phyloP scores from a whole-genome alignment of 129 eudicot species.

The Flaveria trinervia region DNA sequence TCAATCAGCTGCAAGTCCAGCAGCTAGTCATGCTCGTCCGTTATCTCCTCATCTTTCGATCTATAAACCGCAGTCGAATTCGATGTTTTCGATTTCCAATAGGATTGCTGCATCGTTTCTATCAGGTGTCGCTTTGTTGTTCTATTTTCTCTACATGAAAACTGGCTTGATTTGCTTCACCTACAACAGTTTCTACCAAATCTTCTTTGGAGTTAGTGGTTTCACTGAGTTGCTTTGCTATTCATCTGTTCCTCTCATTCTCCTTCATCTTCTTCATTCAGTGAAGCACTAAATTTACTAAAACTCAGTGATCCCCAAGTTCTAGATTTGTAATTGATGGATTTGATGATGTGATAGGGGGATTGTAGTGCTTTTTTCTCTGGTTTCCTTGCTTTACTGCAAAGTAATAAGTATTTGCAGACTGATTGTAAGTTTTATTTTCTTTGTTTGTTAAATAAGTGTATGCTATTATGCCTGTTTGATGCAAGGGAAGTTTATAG shows the following conservation, averaged over 20 bases:
- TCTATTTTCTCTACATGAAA: conserved; percentile 35
- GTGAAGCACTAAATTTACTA: conserved; percentile 30
- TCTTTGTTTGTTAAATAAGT: conserved; percentile 30
- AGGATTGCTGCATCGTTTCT: conserved; percentile 28
- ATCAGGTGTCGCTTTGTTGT: conserved; percentile 28
- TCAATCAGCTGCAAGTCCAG: conserved; percentile 23
- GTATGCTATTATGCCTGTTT: conserved; percentile 42
- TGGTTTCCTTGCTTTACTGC: conserved; percentile 29
- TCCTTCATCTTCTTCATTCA: conserved; percentile 34
- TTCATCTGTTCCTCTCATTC: conserved; percentile 36
- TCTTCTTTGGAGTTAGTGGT: conserved; percentile 32
- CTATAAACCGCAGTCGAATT: conserved; percentile 35
- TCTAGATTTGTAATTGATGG: conserved; percentile 9
- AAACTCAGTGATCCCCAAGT: not conserved
- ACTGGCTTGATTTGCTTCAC: conserved; percentile 42
- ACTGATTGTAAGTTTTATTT: conserved; percentile 21
- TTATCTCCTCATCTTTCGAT: conserved; percentile 43
- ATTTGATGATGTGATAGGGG: conserved; percentile 10
- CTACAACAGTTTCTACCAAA: conserved; percentile 40
- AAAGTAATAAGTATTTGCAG: conserved; percentile 37
- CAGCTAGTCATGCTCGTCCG: conserved; percentile 37
- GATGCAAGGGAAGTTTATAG: conserved; percentile 40
- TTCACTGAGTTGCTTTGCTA: conserved; percentile 35
- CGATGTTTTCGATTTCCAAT: conserved; percentile 35
- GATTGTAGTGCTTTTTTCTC: conserved; percentile 23